Percentiles rank a stretch among this genome's conserved stretches.
These are phyloP conservation scores for Penicillium crystallinum DNA, from an alignment of 495 filamentous ascomycete genomes.

Conservation along the genomic window DNA sequence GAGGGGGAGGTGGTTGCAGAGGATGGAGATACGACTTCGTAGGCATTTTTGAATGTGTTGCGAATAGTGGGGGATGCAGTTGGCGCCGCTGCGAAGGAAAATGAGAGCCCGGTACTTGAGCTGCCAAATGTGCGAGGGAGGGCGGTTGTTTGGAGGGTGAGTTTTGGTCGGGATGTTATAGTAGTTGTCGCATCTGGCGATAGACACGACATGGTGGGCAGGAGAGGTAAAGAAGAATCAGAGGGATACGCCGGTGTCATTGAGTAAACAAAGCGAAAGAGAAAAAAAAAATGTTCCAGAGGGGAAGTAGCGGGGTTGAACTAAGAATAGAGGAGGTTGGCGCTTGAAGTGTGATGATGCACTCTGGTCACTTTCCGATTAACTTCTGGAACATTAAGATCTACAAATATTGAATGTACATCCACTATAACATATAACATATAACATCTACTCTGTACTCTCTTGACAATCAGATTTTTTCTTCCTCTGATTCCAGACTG, in stretches of 20 bases:
- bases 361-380: neutral
- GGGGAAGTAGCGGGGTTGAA: conserved; percentile 13
- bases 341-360: conserved; percentile 8
- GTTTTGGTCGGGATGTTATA: conserved; percentile 61
- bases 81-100: conserved; percentile 54
- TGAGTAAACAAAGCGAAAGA: conserved; percentile 14
- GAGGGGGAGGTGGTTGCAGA: conserved; percentile 49
- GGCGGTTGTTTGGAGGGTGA: conserved; percentile 70
- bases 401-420: neutral
- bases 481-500: neutral
- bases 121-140: conserved; percentile 49
- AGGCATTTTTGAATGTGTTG: conserved; percentile 79
- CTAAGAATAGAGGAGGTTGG: conserved; percentile 12
- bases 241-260: conserved; percentile 6
- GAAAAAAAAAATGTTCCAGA: conserved; percentile 15
- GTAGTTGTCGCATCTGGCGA: conserved; percentile 22
- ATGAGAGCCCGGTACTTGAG: conserved; percentile 50
- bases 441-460: neutral
- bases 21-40: conserved; percentile 61
- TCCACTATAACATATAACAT: too few species aligned
- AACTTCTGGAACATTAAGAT: neutral
- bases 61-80: conserved; percentile 69
- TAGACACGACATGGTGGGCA: conserved; percentile 26
- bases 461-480: neutral
- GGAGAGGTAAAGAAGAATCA: conserved; percentile 16